phyloP scores from a whole-genome alignment of 202 grass and related monocot genomes.

The Schoenoplectus triqueter region DNA sequence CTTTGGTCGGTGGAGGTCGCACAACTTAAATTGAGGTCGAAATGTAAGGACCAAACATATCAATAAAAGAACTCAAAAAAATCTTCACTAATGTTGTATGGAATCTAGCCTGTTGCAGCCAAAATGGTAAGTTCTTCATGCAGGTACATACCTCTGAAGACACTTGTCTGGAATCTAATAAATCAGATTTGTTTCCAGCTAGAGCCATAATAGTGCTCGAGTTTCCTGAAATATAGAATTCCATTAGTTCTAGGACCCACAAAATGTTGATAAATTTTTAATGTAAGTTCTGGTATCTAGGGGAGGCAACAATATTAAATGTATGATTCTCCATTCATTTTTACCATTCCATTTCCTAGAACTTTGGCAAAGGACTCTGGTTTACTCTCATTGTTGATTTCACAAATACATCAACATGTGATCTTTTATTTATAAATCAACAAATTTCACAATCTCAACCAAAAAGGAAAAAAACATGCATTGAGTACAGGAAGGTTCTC shows the following conservation, averaged over 20 bases:
- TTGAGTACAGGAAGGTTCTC: no score
- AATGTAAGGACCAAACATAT: not conserved
- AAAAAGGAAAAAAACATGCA: no score
- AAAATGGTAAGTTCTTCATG: slow-evolving; percentile 9
- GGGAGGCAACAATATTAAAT: not conserved
- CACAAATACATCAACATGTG: not conserved
- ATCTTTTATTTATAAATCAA: not conserved
- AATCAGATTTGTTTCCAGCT: slow-evolving; percentile 91
- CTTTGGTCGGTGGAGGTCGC: not conserved
- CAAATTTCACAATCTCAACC: no score
- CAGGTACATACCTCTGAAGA: slow-evolving; percentile 59
- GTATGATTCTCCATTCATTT: not conserved
- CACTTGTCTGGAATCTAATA: slow-evolving; percentile 72
- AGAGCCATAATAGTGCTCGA: slow-evolving; percentile 78
- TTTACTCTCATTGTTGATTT: not conserved
- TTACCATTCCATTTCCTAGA: not conserved
- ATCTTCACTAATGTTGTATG: not conserved
- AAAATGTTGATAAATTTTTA: not conserved
- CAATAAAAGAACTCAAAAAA: not conserved
- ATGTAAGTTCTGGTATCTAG: not conserved
- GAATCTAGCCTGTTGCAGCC: not conserved
- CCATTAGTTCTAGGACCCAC: not conserved
- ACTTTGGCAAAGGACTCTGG: not conserved
- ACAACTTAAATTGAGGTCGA: slow-evolving; percentile 1
- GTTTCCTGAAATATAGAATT: slow-evolving; percentile 56